These are phyloP conservation scores for Russula earlei DNA, from an alignment of 768 basidiomycete species.

Conservation along the genomic window DNA sequence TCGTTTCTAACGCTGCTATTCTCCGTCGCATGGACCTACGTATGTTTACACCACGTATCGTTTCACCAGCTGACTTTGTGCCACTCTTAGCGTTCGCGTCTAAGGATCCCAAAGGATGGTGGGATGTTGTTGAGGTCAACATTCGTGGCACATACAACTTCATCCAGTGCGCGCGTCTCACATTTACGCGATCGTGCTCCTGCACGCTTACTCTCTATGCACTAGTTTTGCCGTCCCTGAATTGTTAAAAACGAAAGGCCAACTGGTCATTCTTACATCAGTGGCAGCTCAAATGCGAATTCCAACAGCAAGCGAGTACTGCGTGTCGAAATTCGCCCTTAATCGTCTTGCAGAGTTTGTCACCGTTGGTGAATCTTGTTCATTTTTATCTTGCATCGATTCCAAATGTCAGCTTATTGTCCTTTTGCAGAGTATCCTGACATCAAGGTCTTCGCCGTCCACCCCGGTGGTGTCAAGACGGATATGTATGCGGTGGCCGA, in stretches of 20 bases:
- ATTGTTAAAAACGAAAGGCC: not conserved
- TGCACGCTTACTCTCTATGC: not conserved
- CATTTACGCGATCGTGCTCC: not conserved
- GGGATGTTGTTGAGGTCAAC: conserved; percentile 1
- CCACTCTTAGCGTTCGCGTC: not conserved
- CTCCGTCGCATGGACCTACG: not conserved
- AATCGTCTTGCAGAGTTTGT: not conserved
- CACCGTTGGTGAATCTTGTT: not conserved
- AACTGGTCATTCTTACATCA: not conserved
- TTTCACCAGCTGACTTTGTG: too few species aligned
- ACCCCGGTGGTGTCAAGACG: not conserved
- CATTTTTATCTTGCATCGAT: too few species aligned
- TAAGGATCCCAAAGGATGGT: not conserved
- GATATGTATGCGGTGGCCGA: not conserved
- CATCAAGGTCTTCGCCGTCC: not conserved
- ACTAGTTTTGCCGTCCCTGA: not conserved
- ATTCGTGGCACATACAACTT: not conserved
- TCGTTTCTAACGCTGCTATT: not conserved
- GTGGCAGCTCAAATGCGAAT: not conserved
- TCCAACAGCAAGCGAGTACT: not conserved
- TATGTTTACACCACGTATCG: not conserved
- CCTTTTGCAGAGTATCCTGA: not conserved
- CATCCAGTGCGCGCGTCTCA: not conserved
- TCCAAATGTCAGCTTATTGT: not conserved
- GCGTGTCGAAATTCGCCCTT: not conserved